These are phyloP conservation scores for Paramyrothecium sp. DNA, from an alignment of 2,329 filamentous ascomycete genomes.

Conservation along the genomic window DNA sequence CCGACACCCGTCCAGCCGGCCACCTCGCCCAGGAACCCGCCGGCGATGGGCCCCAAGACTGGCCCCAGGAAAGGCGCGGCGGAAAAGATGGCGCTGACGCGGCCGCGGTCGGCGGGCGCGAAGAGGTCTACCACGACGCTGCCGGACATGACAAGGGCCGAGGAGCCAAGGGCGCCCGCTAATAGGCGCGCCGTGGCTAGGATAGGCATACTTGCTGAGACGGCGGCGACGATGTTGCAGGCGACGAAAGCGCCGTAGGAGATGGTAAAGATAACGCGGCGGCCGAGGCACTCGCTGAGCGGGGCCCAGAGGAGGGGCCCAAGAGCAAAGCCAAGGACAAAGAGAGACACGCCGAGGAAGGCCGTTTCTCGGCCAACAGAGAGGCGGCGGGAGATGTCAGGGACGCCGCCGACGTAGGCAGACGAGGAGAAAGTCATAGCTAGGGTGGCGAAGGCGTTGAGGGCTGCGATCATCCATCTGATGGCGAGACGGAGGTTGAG, in stretches of 20 bases:
- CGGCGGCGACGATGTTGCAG: constrained; percentile 55
- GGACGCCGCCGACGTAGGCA: constrained; percentile 55
- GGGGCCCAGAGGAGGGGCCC: constrained; percentile 61
- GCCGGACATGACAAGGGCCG: constrained; percentile 54
- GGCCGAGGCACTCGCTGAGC: constrained; percentile 56
- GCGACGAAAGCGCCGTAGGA: constrained; percentile 50
- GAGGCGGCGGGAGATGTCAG: constrained; percentile 67
- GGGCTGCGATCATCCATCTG: constrained; percentile 61
- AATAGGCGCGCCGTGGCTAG: constrained; percentile 62
- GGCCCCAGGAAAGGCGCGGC: constrained; percentile 59
- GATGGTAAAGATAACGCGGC: constrained; percentile 50
- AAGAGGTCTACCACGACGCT: constrained; percentile 60
- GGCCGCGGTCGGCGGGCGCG: constrained; percentile 43
- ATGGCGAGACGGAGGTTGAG: constrained; percentile 49
- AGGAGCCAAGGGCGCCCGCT: constrained; percentile 54
- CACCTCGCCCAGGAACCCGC: constrained; percentile 55
- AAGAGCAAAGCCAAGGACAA: constrained; percentile 55
- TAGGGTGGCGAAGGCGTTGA: constrained; percentile 61
- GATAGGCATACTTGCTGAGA: constrained; percentile 48
- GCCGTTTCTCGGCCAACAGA: constrained; percentile 65
- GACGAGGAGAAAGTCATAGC: constrained; percentile 64
- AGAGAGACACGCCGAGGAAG: constrained; percentile 64
- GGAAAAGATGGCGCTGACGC: constrained; percentile 53
- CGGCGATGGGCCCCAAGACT: constrained; percentile 53
- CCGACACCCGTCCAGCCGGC: constrained; percentile 60